Evolutionary conservation across 1,284 basidiomycete species (phyloP), one percentile per base, ranked within the genome.

Genomic region (Fistulina hepatica): DNA sequence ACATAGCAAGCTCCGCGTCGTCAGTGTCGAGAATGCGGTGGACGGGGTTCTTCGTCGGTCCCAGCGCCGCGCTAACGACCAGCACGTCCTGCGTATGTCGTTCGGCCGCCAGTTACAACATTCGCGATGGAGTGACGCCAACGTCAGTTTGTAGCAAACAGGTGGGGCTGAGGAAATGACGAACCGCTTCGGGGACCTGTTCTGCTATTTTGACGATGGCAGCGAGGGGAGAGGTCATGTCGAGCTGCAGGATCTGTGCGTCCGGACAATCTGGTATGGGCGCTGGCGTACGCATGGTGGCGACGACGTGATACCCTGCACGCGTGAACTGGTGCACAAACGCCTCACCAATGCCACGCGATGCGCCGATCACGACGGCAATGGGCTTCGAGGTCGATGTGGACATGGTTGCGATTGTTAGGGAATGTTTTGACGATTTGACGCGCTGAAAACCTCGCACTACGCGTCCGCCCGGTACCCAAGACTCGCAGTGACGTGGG

Each of bases 361-460:
- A 53, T 2, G 52, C 57, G 22, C 56, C 58, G 31, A 59, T 44
- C 21, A 59, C 48, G 19, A 60, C 48, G 6, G 56, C 48, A 28
- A 53, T 42, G 13, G 28, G 28, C 28, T 16, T 31, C 15, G 28
- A 5, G 28, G 13, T 5, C 28, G 10, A 16, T n/a, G n/a, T n/a
- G n/a, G n/a, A n/a, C n/a, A n/a, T n/a, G n/a, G n/a, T n/a, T n/a
- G n/a, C n/a, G n/a, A n/a, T n/a, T n/a, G n/a, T n/a, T n/a, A n/a
- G n/a, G n/a, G n/a, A n/a, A n/a, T n/a, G n/a, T n/a, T n/a, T n/a
- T n/a, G n/a, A n/a, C n/a, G n/a, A n/a, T n/a, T n/a, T n/a, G n/a
- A n/a, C n/a, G n/a, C n/a, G n/a, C n/a, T n/a, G n/a, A n/a, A n/a
- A n/a, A n/a, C n/a, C n/a, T n/a, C n/a, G n/a, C n/a, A n/a, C n/a